Conservation (phyloP, 2,329 filamentous ascomycete genomes). For the Colletotrichum nymphaeae region DNA sequence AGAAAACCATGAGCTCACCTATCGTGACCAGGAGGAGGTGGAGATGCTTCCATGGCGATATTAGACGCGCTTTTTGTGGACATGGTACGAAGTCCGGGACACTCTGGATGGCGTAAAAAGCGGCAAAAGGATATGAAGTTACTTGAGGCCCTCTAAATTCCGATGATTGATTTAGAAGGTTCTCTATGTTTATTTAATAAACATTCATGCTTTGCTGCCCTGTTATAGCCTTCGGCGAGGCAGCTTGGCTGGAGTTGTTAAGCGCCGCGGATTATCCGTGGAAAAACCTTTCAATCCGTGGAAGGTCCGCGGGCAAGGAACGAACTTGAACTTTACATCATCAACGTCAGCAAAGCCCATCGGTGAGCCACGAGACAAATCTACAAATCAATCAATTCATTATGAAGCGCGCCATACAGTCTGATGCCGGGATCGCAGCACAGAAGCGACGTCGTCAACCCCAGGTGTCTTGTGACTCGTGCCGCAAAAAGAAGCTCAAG, state of each 20-base stretch:
- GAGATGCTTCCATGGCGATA: neutral
- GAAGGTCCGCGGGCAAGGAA: neutral
- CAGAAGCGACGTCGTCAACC: conserved; percentile 40
- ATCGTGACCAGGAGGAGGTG: conserved; percentile 11
- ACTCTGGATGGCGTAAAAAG: no score
- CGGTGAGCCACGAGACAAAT: neutral
- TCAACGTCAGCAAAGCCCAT: neutral
- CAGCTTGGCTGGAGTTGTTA: neutral
- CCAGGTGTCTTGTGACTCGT: conserved; percentile 46
- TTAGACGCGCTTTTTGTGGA: no score
- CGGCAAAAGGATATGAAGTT: no score
- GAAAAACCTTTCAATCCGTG: accelerated
- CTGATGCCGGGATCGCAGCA: neutral
- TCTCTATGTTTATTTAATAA: neutral
- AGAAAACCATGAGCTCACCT: neutral
- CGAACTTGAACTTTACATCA: neutral
- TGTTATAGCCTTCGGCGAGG: no score
- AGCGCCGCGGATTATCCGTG: conserved; percentile 33
- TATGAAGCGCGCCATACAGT: conserved; percentile 23
- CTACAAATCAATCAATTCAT: neutral
- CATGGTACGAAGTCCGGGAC: no score
- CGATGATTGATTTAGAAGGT: no score
- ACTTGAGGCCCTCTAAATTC: no score
- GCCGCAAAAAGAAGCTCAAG: conserved; percentile 47
- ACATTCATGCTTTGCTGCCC: neutral